These are phyloP conservation scores for Peterozyma xylosa DNA, from an alignment of 805 yeast genomes.

Conservation along the genomic window DNA sequence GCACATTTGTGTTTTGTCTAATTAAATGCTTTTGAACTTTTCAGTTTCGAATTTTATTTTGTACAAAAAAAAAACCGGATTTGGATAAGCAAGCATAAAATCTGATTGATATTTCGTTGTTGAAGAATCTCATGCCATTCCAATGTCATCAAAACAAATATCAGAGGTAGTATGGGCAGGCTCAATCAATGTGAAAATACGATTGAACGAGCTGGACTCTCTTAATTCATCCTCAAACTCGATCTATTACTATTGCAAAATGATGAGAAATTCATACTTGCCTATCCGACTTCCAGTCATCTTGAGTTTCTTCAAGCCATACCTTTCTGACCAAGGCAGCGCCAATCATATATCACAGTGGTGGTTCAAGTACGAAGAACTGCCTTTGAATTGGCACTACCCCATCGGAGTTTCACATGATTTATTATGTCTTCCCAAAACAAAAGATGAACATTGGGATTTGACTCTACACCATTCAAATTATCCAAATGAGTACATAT, in stretches of 20 bases:
- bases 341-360: slow-evolving; percentile 19
- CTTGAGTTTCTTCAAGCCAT: slow-evolving; percentile 27
- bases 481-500: slow-evolving; percentile 36
- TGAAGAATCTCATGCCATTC: too few relatives aligned
- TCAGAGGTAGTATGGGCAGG: slow-evolving; percentile 39
- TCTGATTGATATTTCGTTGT: too few relatives aligned
- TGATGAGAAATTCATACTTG: slow-evolving; percentile 44
- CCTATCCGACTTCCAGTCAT: slow-evolving; percentile 33
- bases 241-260: slow-evolving; percentile 12
- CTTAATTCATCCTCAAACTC: slow-evolving; percentile 11
- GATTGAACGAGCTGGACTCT: slow-evolving; percentile 17
- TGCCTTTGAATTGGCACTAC: slow-evolving; percentile 67
- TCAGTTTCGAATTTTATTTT: too few relatives aligned
- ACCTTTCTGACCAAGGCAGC: slow-evolving; percentile 16
- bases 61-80: too few relatives aligned
- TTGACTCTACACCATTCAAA: slow-evolving; percentile 32
- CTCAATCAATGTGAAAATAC: slow-evolving; percentile 34
- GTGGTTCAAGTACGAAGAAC: slow-evolving; percentile 65
- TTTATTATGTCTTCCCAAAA: slow-evolving; percentile 17
- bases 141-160: too few relatives aligned
- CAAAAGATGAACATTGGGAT: slow-evolving; percentile 30
- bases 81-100: too few relatives aligned
- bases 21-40: too few relatives aligned
- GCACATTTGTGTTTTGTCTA: too few relatives aligned
- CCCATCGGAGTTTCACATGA: slow-evolving; percentile 72